Evolutionary conservation across 1,284 basidiomycete species (phyloP).

Genomic region (Xerocomus cyaneibrunnescens): DNA sequence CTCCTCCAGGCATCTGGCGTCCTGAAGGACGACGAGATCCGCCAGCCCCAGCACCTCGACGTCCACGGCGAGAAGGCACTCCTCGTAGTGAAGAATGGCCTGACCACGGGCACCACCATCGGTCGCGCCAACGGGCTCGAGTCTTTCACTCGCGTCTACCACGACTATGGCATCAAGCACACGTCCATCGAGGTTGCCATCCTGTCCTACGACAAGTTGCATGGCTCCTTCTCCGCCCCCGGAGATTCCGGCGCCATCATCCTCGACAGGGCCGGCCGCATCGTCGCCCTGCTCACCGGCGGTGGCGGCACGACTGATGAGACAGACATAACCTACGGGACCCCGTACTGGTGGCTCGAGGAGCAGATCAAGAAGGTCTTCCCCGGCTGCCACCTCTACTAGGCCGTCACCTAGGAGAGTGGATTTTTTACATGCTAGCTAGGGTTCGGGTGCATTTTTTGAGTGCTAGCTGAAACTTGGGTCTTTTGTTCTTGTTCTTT

Average conservation of each 20-base stretch:
- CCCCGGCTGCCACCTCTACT: not conserved
- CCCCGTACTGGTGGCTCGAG: not conserved
- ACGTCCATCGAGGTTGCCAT: not conserved
- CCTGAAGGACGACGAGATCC: not conserved
- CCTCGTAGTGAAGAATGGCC: not conserved
- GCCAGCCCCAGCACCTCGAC: not conserved
- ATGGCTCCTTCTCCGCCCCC: not conserved
- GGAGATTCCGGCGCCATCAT: not conserved
- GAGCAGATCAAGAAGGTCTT: not conserved
- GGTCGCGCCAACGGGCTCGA: not conserved
- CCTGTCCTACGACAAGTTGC: not conserved
- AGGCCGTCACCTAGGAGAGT: not conserved
- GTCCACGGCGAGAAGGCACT: not conserved
- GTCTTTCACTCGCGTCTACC: not conserved
- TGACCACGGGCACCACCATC: not conserved
- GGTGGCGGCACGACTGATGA: not conserved
- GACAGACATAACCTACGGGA: not conserved
- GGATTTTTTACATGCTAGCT: not conserved
- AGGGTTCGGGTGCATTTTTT: too few species aligned
- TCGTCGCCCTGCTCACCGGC: not conserved
- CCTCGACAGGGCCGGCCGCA: not conserved
- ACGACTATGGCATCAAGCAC: not conserved
- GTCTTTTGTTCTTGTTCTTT: too few species aligned
- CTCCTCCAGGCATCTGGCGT: not conserved
- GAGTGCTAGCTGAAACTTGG: not conserved